phyloP scores from a whole-genome alignment of 2,329 filamentous ascomycete species.

The Cladosporium sp. region DNA sequence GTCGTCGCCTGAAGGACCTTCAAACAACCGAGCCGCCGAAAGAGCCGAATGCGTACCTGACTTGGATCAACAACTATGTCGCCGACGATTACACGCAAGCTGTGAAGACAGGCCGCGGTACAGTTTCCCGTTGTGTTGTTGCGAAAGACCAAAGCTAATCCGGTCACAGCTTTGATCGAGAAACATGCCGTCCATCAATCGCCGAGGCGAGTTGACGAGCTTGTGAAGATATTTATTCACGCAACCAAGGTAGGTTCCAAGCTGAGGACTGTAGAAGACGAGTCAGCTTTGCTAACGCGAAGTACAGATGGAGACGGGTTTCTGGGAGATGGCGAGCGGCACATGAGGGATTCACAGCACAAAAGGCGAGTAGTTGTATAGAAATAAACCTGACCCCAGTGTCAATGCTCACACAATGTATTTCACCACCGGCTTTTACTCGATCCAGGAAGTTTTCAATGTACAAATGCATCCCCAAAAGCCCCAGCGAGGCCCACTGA shows the following conservation, averaged over 20 bases:
- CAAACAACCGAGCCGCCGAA: constrained; percentile 41
- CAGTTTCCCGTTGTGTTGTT: constrained; percentile 27
- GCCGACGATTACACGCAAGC: constrained; percentile 73
- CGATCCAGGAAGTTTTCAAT: no score
- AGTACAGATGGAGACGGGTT: constrained; percentile 66
- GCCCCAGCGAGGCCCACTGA: no score
- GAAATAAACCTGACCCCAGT: no score
- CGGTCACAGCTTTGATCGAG: constrained; percentile 60
- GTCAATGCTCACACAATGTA: no score
- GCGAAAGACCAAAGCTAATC: constrained; percentile 28
- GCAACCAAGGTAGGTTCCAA: constrained; percentile 65
- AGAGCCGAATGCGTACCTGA: constrained; percentile 60
- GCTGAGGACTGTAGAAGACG: not conserved
- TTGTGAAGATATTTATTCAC: constrained; percentile 78
- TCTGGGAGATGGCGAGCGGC: constrained; percentile 47
- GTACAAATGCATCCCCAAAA: no score
- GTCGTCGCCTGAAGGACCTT: constrained; percentile 61
- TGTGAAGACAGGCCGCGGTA: constrained; percentile 59
- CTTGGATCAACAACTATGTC: constrained; percentile 87
- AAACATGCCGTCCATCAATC: constrained; percentile 68
- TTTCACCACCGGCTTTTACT: no score
- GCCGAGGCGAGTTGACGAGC: constrained; percentile 69
- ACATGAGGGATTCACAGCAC: no score
- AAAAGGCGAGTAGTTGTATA: no score
- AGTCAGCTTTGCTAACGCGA: not conserved